Percentiles rank a stretch among this genome's conserved stretches.
Evolutionary conservation across 768 basidiomycete genomes (phyloP).

Genomic region (Naganishia antarctica): DNA sequence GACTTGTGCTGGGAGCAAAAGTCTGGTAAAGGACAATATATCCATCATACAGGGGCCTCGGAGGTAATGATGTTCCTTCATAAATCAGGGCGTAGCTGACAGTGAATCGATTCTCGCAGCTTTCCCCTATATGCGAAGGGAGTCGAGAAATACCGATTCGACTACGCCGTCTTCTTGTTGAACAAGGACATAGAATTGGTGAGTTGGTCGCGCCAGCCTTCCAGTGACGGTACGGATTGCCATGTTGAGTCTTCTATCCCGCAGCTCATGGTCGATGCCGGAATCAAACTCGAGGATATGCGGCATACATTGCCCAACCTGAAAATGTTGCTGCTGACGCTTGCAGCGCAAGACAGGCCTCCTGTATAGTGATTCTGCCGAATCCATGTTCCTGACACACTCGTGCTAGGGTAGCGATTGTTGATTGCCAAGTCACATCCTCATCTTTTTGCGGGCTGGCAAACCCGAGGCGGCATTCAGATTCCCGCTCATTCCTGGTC

Average conservation of each 20-base stretch:
- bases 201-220: no score
- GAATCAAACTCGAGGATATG: constrained; percentile 82
- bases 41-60: constrained; percentile 92
- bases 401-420: neutral
- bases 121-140: constrained; percentile 93
- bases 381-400: no score
- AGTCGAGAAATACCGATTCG: constrained; percentile 93
- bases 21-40: constrained; percentile 84
- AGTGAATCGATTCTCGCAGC: constrained; percentile 52
- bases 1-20: constrained; percentile 82
- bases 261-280: constrained; percentile 86
- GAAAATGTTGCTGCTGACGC: constrained; percentile 82
- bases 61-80: constrained; percentile 59
- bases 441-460: neutral
- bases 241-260: neutral
- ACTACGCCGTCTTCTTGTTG: constrained; percentile 91
- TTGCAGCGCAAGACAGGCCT: constrained; percentile 52
- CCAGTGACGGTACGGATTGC: no score
- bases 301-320: constrained; percentile 94
- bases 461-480: neutral
- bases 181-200: constrained; percentile 98
- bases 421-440: neutral
- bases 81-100: no score
- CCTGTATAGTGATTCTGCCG: neutral
- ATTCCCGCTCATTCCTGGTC: neutral